Evolutionary conservation across 2,329 filamentous ascomycete genomes (phyloP).

Genomic region (Cryphonectria radicalis): DNA sequence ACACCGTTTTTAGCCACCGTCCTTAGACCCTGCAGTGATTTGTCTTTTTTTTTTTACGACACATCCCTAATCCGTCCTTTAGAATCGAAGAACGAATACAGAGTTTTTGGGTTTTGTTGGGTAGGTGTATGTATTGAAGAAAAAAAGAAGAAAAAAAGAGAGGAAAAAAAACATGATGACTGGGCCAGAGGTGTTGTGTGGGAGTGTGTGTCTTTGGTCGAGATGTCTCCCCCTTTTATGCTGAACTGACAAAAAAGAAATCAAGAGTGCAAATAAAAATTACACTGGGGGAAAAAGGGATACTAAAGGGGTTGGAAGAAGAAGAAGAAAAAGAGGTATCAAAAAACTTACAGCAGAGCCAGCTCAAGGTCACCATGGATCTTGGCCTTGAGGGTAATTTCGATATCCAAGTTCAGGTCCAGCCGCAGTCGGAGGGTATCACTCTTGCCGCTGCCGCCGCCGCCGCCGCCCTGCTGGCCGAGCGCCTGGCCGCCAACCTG

Average conservation of each 20-base stretch:
- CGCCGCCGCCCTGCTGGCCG: conserved; percentile 29
- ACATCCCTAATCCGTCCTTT: conserved; percentile 30
- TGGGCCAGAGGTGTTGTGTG: neutral
- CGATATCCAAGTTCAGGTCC: conserved; percentile 81
- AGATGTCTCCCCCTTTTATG: conserved; percentile 14
- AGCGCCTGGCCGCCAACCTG: conserved; percentile 35
- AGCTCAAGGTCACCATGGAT: conserved; percentile 84
- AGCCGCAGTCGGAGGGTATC: conserved; percentile 75
- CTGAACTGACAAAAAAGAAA: neutral
- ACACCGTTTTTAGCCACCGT: conserved; percentile 27
- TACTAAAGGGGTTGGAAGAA: neutral
- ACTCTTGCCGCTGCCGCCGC: conserved; percentile 50
- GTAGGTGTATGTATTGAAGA: neutral
- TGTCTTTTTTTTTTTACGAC: conserved; percentile 22
- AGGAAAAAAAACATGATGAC: neutral
- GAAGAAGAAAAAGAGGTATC: conserved; percentile 13
- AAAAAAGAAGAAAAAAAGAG: too few species aligned
- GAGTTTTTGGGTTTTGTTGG: neutral
- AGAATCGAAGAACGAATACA: conserved; percentile 28
- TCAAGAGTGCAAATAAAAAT: neutral
- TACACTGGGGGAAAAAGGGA: neutral
- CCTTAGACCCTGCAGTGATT: conserved; percentile 10
- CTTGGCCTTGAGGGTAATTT: conserved; percentile 83
- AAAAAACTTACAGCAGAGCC: conserved; percentile 61
- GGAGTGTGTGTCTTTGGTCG: neutral